Evolutionary conservation across 2,329 filamentous ascomycete species (phyloP).

Genomic region (Penicillium sp.): DNA sequence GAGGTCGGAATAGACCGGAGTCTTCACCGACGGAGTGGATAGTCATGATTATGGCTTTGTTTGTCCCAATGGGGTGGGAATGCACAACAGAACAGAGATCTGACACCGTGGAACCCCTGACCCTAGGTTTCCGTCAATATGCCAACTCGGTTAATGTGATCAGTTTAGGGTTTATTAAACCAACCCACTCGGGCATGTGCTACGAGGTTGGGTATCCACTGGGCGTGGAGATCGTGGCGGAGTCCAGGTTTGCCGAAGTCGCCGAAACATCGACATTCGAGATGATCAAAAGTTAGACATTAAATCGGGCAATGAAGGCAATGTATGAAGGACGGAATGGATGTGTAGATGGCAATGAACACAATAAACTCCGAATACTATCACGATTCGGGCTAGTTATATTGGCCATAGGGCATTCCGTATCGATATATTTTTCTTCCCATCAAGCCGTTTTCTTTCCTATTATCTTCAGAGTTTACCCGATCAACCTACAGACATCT

Average conservation of each 20-base stretch:
- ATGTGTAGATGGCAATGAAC: too few species aligned
- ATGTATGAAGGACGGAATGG: too few species aligned
- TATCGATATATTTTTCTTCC: too few species aligned
- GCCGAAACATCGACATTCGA: not conserved
- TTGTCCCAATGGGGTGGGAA: not conserved
- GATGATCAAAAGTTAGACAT: not conserved
- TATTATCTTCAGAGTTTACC: not conserved
- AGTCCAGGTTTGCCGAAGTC: not conserved
- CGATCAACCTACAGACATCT: not conserved
- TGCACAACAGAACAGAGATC: not conserved
- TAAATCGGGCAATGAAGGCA: not conserved
- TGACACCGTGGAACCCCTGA: not conserved
- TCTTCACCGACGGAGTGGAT: constrained; percentile 19
- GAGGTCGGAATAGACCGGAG: constrained; percentile 43
- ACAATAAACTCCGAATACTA: too few species aligned
- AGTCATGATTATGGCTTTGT: constrained; percentile 18
- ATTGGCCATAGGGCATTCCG: too few species aligned
- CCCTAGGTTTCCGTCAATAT: not conserved
- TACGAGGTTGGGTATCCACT: constrained; percentile 8
- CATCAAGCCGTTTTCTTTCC: too few species aligned
- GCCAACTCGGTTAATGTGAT: constrained; percentile 15
- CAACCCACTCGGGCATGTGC: constrained; percentile 1
- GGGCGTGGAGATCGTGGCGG: constrained; percentile 6
- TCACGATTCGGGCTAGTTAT: too few species aligned
- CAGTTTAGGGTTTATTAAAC: constrained; percentile 5